phyloP scores from a whole-genome alignment of 257 asterid genomes.

The Marsdenia floribunda region DNA sequence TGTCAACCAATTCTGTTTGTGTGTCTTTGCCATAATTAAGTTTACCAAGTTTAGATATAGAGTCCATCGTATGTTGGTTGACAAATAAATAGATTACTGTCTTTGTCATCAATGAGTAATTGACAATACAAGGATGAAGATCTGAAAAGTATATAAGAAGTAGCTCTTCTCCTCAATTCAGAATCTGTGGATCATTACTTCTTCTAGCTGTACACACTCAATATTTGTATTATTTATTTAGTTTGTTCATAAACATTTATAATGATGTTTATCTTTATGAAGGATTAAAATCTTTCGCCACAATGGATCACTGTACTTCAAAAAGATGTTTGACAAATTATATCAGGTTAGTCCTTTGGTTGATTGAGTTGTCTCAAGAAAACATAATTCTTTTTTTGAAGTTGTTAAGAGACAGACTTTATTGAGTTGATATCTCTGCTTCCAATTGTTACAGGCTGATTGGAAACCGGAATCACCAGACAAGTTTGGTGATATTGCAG shows the following conservation, averaged over 20 bases:
- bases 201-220: not conserved
- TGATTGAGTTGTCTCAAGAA: conserved; percentile 14
- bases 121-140: not conserved
- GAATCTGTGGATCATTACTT: not conserved
- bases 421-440: conserved; percentile 17
- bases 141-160: not conserved
- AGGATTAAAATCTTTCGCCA: conserved; percentile 89
- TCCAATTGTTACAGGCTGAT: conserved; percentile 53
- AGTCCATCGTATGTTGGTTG: not conserved
- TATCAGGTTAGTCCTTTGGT: conserved; percentile 62
- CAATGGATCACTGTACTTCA: conserved; percentile 80
- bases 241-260: not conserved
- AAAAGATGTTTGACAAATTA: conserved; percentile 80
- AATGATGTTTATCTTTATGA: conserved; percentile 18
- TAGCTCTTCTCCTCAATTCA: not conserved
- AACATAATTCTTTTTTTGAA: too few species aligned
- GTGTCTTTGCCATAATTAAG: not conserved
- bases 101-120: not conserved
- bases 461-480: conserved; percentile 90
- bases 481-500: conserved; percentile 62
- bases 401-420: conserved; percentile 14
- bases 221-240: not conserved
- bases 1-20: not conserved
- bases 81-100: not conserved
- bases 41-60: not conserved